phyloP scores from a whole-genome alignment of 140 eudicot species.

The Anethum foeniculum region DNA sequence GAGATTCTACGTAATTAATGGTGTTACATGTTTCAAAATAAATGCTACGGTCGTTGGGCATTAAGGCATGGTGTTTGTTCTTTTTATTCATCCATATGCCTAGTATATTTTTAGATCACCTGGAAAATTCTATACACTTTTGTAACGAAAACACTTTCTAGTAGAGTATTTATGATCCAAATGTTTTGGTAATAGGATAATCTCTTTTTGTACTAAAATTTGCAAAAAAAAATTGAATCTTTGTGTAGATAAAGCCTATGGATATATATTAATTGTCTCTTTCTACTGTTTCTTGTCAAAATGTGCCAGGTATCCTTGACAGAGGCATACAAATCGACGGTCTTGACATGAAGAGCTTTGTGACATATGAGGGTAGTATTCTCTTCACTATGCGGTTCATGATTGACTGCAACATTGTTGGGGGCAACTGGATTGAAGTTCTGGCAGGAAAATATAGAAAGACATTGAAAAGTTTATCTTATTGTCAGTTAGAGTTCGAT shows the following conservation, averaged over 20 bases:
- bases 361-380: conserved; percentile 87
- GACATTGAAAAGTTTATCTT: conserved; percentile 50
- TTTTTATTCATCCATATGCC: not conserved
- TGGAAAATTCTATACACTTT: not conserved
- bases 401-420: conserved; percentile 92
- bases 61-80: not conserved
- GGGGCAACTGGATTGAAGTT: conserved; percentile 97
- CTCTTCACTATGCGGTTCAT: conserved; percentile 89
- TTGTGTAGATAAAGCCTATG: no score
- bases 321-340: conserved; percentile 96
- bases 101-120: not conserved
- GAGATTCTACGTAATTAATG: not conserved
- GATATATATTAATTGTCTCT: conserved; percentile 9
- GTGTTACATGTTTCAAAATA: not conserved
- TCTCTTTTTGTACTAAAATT: not conserved
- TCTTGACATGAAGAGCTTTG: conserved; percentile 80
- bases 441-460: conserved; percentile 67
- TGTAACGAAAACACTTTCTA: not conserved
- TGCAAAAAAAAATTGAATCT: no score
- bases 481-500: conserved; percentile 86
- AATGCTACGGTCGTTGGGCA: not conserved
- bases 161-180: not conserved
- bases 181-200: not conserved
- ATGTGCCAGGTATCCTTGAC: conserved; percentile 75
- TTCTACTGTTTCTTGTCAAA: conserved; percentile 2